A percentile compares a stretch with the other conserved stretches of the same genome.
These are phyloP conservation scores for Theileria sp. DNA, from an alignment of 169 alveolate genomes.

Conservation along the genomic window DNA sequence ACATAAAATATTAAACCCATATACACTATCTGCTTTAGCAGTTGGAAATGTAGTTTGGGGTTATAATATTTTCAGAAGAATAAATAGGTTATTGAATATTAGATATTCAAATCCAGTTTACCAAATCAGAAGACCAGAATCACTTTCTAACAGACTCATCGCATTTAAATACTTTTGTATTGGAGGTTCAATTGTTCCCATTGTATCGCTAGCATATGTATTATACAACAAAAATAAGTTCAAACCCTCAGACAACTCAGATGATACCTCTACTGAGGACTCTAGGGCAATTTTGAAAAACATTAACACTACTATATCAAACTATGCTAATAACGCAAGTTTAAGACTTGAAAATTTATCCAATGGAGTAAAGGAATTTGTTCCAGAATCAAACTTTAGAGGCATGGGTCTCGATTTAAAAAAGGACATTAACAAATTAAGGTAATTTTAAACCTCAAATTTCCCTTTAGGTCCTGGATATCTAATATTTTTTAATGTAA, in stretches of 20 bases:
- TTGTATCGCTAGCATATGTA: slow-evolving; percentile 13
- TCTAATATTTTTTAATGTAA: slow-evolving; percentile 26
- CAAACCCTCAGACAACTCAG: neutral
- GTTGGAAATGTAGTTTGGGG: slow-evolving; percentile 58
- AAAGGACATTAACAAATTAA: slow-evolving; percentile 29
- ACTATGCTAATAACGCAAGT: slow-evolving; percentile 38
- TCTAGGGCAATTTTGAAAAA: slow-evolving; percentile 9
- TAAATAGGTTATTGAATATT: slow-evolving; percentile 31
- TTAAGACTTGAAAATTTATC: slow-evolving; percentile 30
- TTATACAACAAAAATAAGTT: neutral
- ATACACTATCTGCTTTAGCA: slow-evolving; percentile 18
- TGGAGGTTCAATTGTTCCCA: slow-evolving; percentile 61
- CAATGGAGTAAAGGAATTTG: slow-evolving; percentile 31
- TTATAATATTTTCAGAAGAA: slow-evolving; percentile 26
- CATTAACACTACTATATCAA: slow-evolving; percentile 8
- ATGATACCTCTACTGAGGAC: neutral
- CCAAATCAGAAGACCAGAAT: slow-evolving; percentile 58
- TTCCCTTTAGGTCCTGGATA: slow-evolving; percentile 22
- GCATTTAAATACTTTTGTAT: slow-evolving; percentile 56
- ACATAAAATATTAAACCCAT: slow-evolving; percentile 14
- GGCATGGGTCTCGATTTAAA: slow-evolving; percentile 56
- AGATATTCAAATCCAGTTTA: slow-evolving; percentile 42
- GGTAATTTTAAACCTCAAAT: neutral
- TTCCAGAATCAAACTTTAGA: slow-evolving; percentile 15
- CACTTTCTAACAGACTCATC: slow-evolving; percentile 43